Conservation (phyloP, 2,329 filamentous ascomycete genomes). For the Amylocarpus encephaloides region DNA sequence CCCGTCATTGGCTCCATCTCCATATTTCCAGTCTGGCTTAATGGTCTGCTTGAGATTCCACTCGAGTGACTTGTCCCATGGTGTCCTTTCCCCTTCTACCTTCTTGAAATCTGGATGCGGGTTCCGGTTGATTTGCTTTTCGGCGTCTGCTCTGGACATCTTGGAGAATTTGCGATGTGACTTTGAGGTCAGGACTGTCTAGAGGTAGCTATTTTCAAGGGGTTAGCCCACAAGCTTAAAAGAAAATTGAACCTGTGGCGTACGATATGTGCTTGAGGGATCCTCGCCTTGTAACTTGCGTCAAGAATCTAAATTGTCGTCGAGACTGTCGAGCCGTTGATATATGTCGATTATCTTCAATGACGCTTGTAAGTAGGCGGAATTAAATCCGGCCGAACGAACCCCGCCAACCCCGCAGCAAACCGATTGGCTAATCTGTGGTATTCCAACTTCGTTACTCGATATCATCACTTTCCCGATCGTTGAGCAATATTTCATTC, state of each 20-base stretch:
- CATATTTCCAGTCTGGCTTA: constrained; percentile 59
- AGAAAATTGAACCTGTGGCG: too few relatives aligned
- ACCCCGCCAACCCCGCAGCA: background rate
- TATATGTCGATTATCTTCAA: too few relatives aligned
- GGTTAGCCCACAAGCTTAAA: too few relatives aligned
- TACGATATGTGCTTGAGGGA: too few relatives aligned
- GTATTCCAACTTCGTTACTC: background rate
- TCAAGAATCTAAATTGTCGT: too few relatives aligned
- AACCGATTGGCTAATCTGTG: background rate
- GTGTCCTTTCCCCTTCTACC: constrained; percentile 59
- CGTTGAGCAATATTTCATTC: too few relatives aligned
- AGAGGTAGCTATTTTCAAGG: too few relatives aligned
- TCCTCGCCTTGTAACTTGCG: too few relatives aligned
- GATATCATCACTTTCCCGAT: background rate
- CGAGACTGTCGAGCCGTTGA: too few relatives aligned
- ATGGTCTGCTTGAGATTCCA: constrained; percentile 57
- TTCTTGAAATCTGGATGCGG: constrained; percentile 69
- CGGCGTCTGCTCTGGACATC: constrained; percentile 25
- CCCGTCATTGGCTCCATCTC: constrained; percentile 55
- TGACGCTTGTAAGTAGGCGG: too few relatives aligned
- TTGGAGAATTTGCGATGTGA: constrained; percentile 2
- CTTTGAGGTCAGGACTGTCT: too few relatives aligned
- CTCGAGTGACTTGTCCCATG: constrained; percentile 44
- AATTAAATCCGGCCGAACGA: too few relatives aligned
- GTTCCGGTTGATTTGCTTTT: constrained; percentile 47